Base-by-base conservation (phyloP, 1,284 basidiomycete genomes). In the Cerioporus squamosus region DNA sequence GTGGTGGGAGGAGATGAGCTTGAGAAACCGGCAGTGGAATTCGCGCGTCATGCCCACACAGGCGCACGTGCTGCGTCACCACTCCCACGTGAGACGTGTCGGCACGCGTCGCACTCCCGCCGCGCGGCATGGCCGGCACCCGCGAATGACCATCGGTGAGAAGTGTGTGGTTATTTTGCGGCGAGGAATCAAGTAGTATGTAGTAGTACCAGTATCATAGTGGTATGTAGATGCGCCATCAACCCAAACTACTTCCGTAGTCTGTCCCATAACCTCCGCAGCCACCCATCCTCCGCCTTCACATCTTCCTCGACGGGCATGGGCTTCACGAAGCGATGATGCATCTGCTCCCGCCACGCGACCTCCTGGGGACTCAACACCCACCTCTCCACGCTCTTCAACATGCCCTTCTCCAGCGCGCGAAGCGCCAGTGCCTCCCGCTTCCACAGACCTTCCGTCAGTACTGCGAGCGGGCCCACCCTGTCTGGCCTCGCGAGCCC, bases 371-470 rank as follows among this genome's bases (percentile, higher is more conserved):
- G 55, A 18, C 54, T 55, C 22, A 67, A 55, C 9, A 70, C 54
- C 64, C 80, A 82, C 49, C 74, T 77, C 60, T 77, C 72, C 2
- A 84, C 77, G 5, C 74, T 65, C 18, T 74, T 68, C 26, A 89
- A 76, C 40, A 88, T 62, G 38, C 72, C 69, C 59, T 72, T 79
- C 70, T 91, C 89, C 50, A 81, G 60, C 74, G 78, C 83, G 6
- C 90, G 82, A 75, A 90, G 80, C 3, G 70, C 40, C 75, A 80
- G 84, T 18, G 79, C 77, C 70, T 91, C 90, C 55, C 75, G 76
- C 64, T 85, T 64, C 89, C 90, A 91, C 2, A 91, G 79, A 0
- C 81, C 82, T 0, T 80, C 84, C 29, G 89, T 91, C 84, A 83
- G 88, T 23, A 91, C 76, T 0, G 86, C 77, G 47, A 91, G 69